A percentile compares a stretch with the other conserved stretches of the same genome.
Evolutionary conservation across 2,329 filamentous ascomycete species (phyloP).

Genomic region (Sporothrix pallida): DNA sequence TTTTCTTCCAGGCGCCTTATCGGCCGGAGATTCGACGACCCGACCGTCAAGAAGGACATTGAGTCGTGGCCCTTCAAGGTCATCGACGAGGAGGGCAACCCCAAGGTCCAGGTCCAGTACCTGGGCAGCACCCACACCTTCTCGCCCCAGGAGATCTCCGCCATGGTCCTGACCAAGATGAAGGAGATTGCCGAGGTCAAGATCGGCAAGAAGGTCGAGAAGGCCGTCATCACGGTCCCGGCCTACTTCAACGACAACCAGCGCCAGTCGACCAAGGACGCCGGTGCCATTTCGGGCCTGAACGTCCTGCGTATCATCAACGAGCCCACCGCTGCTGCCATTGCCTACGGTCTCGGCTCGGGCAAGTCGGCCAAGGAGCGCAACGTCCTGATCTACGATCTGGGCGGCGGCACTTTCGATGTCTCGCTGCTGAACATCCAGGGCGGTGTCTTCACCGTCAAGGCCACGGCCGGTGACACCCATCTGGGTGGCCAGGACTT

Average conservation of each 20-base stretch:
- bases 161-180: constrained; percentile 99
- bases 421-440: constrained; percentile 98
- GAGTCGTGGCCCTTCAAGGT: constrained; percentile 99
- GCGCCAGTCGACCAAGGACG: constrained; percentile 98
- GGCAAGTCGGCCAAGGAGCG: constrained; percentile 98
- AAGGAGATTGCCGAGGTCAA: constrained; percentile 99
- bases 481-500: constrained; percentile 96
- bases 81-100: constrained; percentile 84
- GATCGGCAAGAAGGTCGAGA: constrained; percentile 98
- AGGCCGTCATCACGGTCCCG: constrained; percentile 98
- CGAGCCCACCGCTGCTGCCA: constrained; percentile 97
- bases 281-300: constrained; percentile 93
- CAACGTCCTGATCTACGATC: constrained; percentile 99
- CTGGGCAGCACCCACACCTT: constrained; percentile 93
- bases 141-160: constrained; percentile 97
- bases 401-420: constrained; percentile 98
- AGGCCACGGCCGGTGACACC: constrained; percentile 96
- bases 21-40: constrained; percentile 92
- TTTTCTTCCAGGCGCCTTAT: constrained; percentile 78
- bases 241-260: constrained; percentile 99
- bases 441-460: constrained; percentile 98
- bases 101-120: constrained; percentile 94
- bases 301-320: constrained; percentile 99
- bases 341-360: constrained; percentile 95
- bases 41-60: constrained; percentile 97